Evolutionary conservation across 1,284 basidiomycete genomes (phyloP).

Genomic region (Cutaneotrichosporon sp.): DNA sequence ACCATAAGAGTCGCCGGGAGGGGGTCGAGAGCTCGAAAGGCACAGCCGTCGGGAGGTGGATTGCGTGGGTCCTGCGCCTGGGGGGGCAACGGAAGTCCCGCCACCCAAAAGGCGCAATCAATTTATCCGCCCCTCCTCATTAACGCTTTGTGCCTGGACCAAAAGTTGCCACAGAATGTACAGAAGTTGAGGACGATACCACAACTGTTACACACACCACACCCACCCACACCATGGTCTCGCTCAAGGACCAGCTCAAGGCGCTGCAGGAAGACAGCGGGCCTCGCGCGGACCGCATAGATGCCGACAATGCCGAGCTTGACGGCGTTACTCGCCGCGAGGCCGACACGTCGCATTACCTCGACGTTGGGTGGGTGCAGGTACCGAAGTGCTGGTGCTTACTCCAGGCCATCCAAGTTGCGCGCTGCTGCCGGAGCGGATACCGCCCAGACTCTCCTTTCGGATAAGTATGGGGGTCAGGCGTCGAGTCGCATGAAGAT

Average conservation of each 20-base stretch:
- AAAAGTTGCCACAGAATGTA: conserved; percentile 9
- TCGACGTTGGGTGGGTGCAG: conserved; percentile 67
- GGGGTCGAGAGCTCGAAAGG: too few relatives aligned
- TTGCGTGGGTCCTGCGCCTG: too few relatives aligned
- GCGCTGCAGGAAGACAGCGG: conserved; percentile 59
- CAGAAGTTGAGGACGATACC: neutral
- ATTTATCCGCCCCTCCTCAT: conserved; percentile 3
- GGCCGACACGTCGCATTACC: conserved; percentile 62
- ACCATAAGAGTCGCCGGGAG: neutral
- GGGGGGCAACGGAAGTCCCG: neutral
- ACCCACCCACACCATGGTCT: conserved; percentile 17
- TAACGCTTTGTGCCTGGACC: conserved; percentile 7
- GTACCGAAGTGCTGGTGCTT: neutral
- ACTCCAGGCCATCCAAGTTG: conserved; percentile 60
- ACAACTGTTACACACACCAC: neutral
- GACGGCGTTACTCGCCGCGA: conserved; percentile 26
- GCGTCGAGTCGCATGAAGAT: conserved; percentile 61
- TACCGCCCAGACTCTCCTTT: conserved; percentile 52
- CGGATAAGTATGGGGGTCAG: conserved; percentile 64
- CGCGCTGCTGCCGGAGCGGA: conserved; percentile 56
- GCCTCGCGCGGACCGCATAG: too few relatives aligned
- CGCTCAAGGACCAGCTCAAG: conserved; percentile 75
- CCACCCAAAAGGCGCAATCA: neutral
- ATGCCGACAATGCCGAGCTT: conserved; percentile 34
- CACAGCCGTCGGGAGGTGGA: neutral